Evolutionary conservation across 129 eudicot species (phyloP), one percentile per base, ranked within the genome.

Genomic region (Centella asiatica): DNA sequence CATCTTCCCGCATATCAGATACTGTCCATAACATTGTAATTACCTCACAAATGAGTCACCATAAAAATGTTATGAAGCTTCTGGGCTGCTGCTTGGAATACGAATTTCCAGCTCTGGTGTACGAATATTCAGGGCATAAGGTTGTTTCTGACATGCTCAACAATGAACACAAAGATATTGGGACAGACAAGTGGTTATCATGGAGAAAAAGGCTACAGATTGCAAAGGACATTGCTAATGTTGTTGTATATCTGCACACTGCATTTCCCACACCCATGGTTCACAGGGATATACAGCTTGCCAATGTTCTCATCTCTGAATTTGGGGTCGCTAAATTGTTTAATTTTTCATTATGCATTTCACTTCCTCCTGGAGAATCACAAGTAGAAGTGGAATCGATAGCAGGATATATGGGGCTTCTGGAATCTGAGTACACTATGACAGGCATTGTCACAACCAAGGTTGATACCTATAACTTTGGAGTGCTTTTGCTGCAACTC

Each of bases 51-150:
- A 48, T 72, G 67, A 46, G 67, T 25, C 33, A 40, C 39, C 77
- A 57, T 49, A 65, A 46, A 37, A 45, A 73, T 29, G 68, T 58
- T 25, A 9, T 22, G 26, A 73, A 59, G 62, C 65, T 72, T 12
- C 1, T 65, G 1, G 77, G 77, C 4, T 72, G 77, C 36, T 72
- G 77, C 39, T 50, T 65, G 3, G 77, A 72, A 18, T 56, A 29
- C 5, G 26, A 64, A 34, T 1, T 14, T 13, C 60, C 71, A 13
- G 66, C 20, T 34, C 17, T 47, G 15, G 60, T 65, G 6, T 56
- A 29, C 5, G 77, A 65, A 46, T 32, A 17, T 45, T 20, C 10
- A 45, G 50, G 50, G 10, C 52, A 47, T 22, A 53, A 29, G 33
- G 1, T 18, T 29, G 44, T 57, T 18, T n/a, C 13, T 17, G 36